Evolutionary conservation across 257 asterid species (phyloP), one percentile per base, ranked within the genome.

Genomic region (Nicotiana tomentosiformis): DNA sequence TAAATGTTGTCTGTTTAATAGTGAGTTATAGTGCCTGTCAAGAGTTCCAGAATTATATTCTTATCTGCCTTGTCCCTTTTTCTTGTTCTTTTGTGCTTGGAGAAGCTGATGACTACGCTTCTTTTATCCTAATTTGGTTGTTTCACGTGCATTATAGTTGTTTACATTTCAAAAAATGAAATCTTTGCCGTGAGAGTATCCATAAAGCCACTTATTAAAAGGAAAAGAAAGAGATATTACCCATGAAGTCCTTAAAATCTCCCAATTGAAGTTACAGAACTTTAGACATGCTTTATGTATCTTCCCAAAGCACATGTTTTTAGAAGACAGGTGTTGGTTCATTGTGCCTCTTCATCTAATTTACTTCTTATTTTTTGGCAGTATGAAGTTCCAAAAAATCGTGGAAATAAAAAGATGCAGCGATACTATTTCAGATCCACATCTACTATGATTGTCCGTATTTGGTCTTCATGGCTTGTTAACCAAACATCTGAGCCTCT

Each of bases 381-480:
- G 99, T 97, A 84, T 70, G 99, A 96, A 88, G 97, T 70, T 69
- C 99, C 99, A 57, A 88, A 88, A 86, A 91, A 94, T 89, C 88
- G 92, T 77, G 97, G 97, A 15, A 94, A 92, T 82, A 78, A 77
- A 80, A 96, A 70, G 88, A 93, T 94, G 96, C 98, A 92, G 61
- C 93, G 97, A 18, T 96, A 90, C 84, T 93, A 87, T 79, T 96
- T 96, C 90, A 88, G 91, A 82, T 96, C 99, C 39, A 94, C 99
- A 5, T 89, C 93, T n/a, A 94, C 99, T 81, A 90, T 83, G 91
- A 90, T 96, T 68, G 88, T 93, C 70, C 97, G 99, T 58, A 91
- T 94, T 88, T 96, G 99, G 99, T 96, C 99, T 65, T 91, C 99
- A 29, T 96, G 98, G 98, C 98, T 96, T 66, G 97, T 96, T 30